Conservation (phyloP, 176 grass and related monocot species). For the Carex myosuroides region DNA sequence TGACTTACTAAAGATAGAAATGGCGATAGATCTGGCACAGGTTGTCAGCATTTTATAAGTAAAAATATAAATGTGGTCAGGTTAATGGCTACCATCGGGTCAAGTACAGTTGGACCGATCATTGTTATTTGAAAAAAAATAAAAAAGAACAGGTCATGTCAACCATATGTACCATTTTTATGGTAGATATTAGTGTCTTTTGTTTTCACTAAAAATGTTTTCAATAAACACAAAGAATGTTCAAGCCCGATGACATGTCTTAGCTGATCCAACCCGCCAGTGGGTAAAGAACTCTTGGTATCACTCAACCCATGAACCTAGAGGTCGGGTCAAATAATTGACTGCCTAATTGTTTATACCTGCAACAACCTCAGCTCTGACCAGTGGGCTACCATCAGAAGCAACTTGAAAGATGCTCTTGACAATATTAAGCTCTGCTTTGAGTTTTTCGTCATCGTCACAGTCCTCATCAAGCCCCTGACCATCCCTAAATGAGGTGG, state of each 20-base stretch:
- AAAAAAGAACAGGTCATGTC: background rate
- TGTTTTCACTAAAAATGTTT: background rate
- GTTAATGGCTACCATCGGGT: background rate
- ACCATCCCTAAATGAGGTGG: constrained; percentile 33
- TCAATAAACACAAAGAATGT: background rate
- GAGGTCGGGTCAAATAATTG: background rate
- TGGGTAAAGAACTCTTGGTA: background rate
- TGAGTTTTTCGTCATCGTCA: constrained; percentile 88
- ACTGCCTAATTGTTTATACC: constrained; percentile 40
- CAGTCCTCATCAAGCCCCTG: constrained; percentile 51
- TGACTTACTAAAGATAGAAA: background rate
- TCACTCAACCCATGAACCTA: background rate
- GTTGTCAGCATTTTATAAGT: background rate
- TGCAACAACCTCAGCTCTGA: constrained; percentile 81
- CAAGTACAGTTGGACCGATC: no score
- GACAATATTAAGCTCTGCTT: constrained; percentile 72
- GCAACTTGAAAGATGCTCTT: constrained; percentile 64
- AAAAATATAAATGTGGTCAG: background rate
- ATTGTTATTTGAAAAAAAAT: no score
- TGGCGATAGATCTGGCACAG: background rate
- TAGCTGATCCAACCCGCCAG: background rate
- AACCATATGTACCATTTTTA: no score
- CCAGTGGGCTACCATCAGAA: constrained; percentile 87
- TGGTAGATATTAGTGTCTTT: background rate
- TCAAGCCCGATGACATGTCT: background rate